Evolutionary conservation across 352 stramenopile genomes (phyloP).

Genomic region (Phytophthora vignae): DNA sequence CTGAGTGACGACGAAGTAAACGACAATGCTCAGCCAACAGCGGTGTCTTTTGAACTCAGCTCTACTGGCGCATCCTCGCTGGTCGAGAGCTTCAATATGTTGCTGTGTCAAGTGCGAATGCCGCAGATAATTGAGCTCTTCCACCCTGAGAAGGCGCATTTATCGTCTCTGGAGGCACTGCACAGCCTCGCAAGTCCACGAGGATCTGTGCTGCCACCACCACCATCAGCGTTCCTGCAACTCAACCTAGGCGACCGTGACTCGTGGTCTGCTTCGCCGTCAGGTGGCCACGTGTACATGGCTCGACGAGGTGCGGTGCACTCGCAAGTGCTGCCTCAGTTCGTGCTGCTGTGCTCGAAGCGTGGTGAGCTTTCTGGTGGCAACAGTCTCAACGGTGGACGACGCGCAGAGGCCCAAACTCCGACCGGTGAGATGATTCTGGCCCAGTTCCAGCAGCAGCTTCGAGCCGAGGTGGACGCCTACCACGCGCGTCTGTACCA

Average conservation of each 20-base stretch:
- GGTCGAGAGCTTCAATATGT: constrained; percentile 46
- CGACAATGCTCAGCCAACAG: constrained; percentile 9
- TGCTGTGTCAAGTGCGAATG: constrained; percentile 55
- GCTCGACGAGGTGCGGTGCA: constrained; percentile 29
- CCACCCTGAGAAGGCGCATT: constrained; percentile 19
- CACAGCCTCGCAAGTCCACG: constrained; percentile 29
- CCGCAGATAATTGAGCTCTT: constrained; percentile 49
- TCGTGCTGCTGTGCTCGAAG: constrained; percentile 48
- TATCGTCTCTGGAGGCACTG: constrained; percentile 36
- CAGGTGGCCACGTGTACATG: constrained; percentile 46
- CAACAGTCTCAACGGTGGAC: background rate
- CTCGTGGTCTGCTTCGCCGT: constrained; percentile 17
- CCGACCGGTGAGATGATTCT: constrained; percentile 25
- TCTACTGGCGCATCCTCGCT: background rate
- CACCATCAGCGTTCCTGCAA: constrained; percentile 47
- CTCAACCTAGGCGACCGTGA: constrained; percentile 29
- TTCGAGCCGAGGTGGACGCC: constrained; percentile 40
- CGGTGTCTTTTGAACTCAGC: constrained; percentile 10
- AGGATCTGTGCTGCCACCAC: constrained; percentile 33
- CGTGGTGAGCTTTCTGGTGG: background rate
- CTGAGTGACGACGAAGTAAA: constrained; percentile 29
- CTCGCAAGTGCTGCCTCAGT: constrained; percentile 41
- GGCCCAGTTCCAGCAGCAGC: constrained; percentile 30
- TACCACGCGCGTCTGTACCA: constrained; percentile 44
- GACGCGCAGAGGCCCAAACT: background rate